Base-by-base conservation (phyloP, 2,329 filamentous ascomycete species). In the Paraphaeosphaeria minitans region DNA sequence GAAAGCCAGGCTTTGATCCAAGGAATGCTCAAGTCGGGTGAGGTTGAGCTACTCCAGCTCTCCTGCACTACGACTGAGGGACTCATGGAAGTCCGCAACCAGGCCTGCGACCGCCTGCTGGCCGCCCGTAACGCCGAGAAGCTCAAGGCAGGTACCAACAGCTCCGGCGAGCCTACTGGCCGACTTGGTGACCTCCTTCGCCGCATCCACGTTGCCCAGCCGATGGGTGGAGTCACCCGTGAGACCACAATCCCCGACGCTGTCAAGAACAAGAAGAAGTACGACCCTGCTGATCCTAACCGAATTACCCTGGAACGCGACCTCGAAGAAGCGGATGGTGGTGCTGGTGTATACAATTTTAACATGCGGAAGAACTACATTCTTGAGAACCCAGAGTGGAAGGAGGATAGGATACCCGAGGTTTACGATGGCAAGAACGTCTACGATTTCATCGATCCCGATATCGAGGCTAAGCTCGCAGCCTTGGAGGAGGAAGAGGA, bases 401-500 rank as follows among this genome's bases (percentile, higher is more conserved):
- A 96, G 78, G 87, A 97, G 76, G 96, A 99, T 81, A 92, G 91
- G 80, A 91, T 98, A 56, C 95, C 95, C 33, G 95, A 99, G 79
- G 84, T 97, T 50, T 90, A 93, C 78, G 89, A 98, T 74, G 95
- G 95, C 78, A 93, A 94, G 85, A 99, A 99, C 77, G 91, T 99
- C 58, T 95, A 94, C 81, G 95, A 99, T 79, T 99, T 92, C 78
- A 88, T 99, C 73, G 95, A 98, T 72, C 93, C 94, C 1, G 96
- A 99, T 56, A 99, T 99, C 74, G 95, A 97, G 72, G 85, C 88
- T 66, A 98, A 97, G 82, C 86, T 99, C 51, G 89, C 89, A 53
- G 92, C 92, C 56, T 84, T 99, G 35, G 95, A 99, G 78, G 93
- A 93, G 63, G 96, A 99, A 75, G 95, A 99, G 78, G 94, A 97